Evolutionary conservation across 2,329 filamentous ascomycete species (phyloP).

Genomic region (Verticillium klebahnii): DNA sequence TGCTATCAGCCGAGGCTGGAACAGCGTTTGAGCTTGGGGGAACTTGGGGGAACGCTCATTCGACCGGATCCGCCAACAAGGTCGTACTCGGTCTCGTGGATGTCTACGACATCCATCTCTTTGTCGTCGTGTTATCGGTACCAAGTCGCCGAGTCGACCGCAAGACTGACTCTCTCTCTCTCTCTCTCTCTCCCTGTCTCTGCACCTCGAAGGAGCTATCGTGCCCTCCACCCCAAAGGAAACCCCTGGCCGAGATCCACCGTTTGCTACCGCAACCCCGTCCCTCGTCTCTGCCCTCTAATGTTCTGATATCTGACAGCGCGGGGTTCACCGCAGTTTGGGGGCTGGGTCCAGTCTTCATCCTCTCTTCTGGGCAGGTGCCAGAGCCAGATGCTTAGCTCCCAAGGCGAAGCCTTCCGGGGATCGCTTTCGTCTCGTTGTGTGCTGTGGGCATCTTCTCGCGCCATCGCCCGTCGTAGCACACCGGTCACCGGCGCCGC

Average conservation of each 20-base stretch:
- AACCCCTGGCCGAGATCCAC: neutral
- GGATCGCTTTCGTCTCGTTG: neutral
- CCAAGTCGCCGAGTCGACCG: neutral
- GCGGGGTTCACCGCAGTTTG: neutral
- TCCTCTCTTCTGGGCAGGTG: neutral
- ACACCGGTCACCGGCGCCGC: neutral
- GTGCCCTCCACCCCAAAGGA: neutral
- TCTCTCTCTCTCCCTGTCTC: neutral
- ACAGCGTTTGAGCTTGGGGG: too few relatives aligned
- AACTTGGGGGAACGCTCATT: too few relatives aligned
- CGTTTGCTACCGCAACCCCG: neutral
- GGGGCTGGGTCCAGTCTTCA: neutral
- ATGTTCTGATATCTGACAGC: neutral
- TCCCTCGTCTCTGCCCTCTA: neutral
- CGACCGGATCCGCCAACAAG: neutral
- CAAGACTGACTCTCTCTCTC: neutral
- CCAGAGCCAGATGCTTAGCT: neutral
- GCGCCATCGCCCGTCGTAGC: neutral
- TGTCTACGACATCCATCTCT: neutral
- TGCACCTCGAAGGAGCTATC: neutral
- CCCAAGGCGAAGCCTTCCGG: neutral
- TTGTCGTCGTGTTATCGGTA: neutral
- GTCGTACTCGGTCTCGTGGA: neutral
- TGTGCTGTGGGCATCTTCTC: neutral
- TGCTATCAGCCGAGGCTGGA: too few relatives aligned